Conservation (phyloP, 305 asterid genomes). For the Plantago lanceolata region DNA sequence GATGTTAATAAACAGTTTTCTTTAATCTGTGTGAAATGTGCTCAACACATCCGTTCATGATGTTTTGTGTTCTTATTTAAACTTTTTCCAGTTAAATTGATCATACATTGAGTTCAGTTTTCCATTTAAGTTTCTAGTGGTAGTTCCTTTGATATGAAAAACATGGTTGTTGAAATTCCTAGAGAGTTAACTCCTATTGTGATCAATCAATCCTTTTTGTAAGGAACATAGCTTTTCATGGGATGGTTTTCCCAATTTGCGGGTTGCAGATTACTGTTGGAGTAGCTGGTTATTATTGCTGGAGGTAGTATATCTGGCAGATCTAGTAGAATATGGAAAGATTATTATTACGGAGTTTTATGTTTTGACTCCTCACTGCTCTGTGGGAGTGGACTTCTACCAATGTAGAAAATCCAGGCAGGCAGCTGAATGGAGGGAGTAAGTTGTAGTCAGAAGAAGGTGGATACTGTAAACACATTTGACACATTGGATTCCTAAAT, state of each 20-base stretch:
- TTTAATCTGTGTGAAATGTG: not conserved
- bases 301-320: constrained; percentile 43
- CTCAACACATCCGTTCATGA: not conserved
- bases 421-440: not conserved
- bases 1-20: not conserved
- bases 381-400: not conserved
- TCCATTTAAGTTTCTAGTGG: constrained; percentile 5
- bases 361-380: not conserved
- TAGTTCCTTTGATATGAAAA: constrained; percentile 13
- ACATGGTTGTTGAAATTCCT: constrained; percentile 24
- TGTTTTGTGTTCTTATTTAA: not conserved
- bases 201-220: constrained; percentile 39
- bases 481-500: not conserved
- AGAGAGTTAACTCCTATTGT: constrained; percentile 33
- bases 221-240: constrained; percentile 50
- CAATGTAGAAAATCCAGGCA: not conserved
- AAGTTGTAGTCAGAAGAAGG: not conserved
- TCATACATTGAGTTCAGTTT: constrained; percentile 14
- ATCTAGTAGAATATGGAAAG: constrained; percentile 14
- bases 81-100: not conserved
- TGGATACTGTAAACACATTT: not conserved
- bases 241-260: constrained; percentile 51
- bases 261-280: constrained; percentile 48
- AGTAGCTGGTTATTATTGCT: constrained; percentile 52
- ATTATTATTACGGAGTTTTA: too few relatives aligned